phyloP scores from a whole-genome alignment of 768 basidiomycete species.

The Artomyces pyxidatus region DNA sequence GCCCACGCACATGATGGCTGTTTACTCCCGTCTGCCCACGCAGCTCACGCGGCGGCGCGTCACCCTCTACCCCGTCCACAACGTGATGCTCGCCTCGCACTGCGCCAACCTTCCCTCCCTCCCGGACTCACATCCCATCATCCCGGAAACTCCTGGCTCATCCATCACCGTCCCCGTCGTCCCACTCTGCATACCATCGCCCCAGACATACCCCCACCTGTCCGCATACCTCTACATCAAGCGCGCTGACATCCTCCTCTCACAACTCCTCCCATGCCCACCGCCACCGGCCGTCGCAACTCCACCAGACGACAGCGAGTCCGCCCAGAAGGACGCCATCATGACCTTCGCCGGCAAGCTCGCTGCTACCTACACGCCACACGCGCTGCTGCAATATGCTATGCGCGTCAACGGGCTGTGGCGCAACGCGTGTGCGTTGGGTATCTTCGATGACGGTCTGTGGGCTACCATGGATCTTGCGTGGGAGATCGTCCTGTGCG shows the following conservation, averaged over 20 bases:
- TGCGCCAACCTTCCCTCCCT: constrained; percentile 58
- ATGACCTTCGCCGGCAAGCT: constrained; percentile 15
- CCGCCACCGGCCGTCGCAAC: constrained; percentile 14
- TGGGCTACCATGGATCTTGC: constrained; percentile 42
- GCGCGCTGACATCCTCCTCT: constrained; percentile 40
- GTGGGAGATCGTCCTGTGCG: constrained; percentile 39
- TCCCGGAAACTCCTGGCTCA: constrained; percentile 22
- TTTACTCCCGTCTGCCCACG: constrained; percentile 12
- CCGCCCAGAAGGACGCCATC: constrained; percentile 4
- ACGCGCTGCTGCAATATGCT: constrained; percentile 28
- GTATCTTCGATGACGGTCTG: constrained; percentile 38
- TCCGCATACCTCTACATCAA: constrained; percentile 63
- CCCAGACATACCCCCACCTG: constrained; percentile 51
- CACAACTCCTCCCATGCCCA: constrained; percentile 32
- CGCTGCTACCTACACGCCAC: constrained; percentile 20
- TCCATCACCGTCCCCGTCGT: constrained; percentile 46
- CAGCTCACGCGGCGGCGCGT: constrained; percentile 4
- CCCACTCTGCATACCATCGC: constrained; percentile 54
- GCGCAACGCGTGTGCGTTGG: constrained; percentile 42
- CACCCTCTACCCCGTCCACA: constrained; percentile 56
- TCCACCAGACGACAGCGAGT: constrained; percentile 6
- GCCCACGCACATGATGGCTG: constrained; percentile 15
- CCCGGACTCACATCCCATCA: constrained; percentile 27
- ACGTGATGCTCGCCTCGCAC: constrained; percentile 58
- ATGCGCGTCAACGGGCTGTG: constrained; percentile 38